Base-by-base conservation (phyloP, 345 rosid species). In the Hirschfeldia incana region DNA sequence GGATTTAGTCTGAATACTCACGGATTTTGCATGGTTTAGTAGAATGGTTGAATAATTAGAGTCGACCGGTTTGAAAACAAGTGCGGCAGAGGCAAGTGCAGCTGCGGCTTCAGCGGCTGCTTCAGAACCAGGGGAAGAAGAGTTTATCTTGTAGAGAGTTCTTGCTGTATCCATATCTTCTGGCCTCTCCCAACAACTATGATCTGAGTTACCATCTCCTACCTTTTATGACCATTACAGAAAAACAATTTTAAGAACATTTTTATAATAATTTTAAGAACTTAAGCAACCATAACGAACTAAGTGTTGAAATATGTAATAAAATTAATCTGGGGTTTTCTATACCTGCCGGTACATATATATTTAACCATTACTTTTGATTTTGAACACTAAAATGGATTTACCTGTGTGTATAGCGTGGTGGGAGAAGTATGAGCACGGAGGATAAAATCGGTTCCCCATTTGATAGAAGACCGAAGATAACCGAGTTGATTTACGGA, bases 101-200 rank as follows among this genome's bases (percentile, higher is more conserved):
- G 98, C 98, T 0, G 98, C 91, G 0, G 97, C 97, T 72, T 94
- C 97, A 27, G 89, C 94, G 0, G 97, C 94, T 0, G 84, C 89
- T 77, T 90, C 98, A 0, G 93, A 82, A 17, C 97, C 97, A 1
- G 94, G 92, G 1, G 89, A 87, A 55, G 78, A 75, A 7, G 90
- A 73, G 60, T 84, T 82, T 39, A 92, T 90, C 78, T 85, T 92
- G 85, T 82, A 88, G 39, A 89, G 91, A 2, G 91, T 88, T 75
- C 97, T 82, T 0, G 88, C 78, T 5, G 97, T 94, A 84, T 94
- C 97, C 98, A 92, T 94, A 78, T 94, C 98, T 79, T 94, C 94
- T 1, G 98, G 97, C 4, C 98, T 80, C 84, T 94, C 98, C 98
- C 96, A 90, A 74, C 97, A 94, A 30, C 80, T 81, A 57, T 94